Base-by-base conservation (phyloP, 2,329 filamentous ascomycete genomes). In the Xylariaceae sp. region DNA sequence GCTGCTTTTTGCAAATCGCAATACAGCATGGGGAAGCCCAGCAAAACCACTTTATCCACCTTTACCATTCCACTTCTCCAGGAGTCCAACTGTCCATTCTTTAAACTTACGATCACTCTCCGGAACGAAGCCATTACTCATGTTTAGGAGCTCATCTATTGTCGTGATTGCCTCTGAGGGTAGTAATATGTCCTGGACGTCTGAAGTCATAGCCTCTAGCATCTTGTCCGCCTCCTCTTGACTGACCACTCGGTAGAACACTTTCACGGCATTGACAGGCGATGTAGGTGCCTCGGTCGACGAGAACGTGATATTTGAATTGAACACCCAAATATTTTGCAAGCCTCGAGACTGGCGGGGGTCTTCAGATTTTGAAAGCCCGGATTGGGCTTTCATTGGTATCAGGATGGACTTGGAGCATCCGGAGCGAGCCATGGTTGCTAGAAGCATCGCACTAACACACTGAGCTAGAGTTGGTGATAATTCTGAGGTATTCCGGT, bases 31-130 rank as follows among this genome's bases (percentile, higher is more conserved):
- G 6, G 16, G 14, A 39, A 6, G 8, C 19, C 19, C 24, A 14
- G 14, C 26, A 23, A 45, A 33, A 21, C 4, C 1, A 14, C 8
- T 41, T 53, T 33, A 58, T 39, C 33, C 37, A 14, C 36, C 29
- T 16, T 45, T 43, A 2, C 56, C 36, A 36, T 76, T 72, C 73
- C 82, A 87, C 57, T 81, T 76, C 61, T 82, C 79, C 57, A 91
- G 67, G 16, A 91, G 69, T 2, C 86, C 87, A 4, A 91, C 85
- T 23, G 80, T 79, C 88, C 88, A 92, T n/a, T 81, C 82, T 67
- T 83, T 79, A 63, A 90, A 89, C 24, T 65, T 74, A 53, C 84
- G 78, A 57, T 87, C 84, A 7, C 75, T 75, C 0, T 63, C 68
- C 1, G 88, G 88, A 7, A 91, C 69, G 14, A 85, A 67, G 3